These are phyloP conservation scores for Graphiopsis chlorocephala DNA, from an alignment of 2,329 filamentous ascomycete genomes.

Conservation along the genomic window DNA sequence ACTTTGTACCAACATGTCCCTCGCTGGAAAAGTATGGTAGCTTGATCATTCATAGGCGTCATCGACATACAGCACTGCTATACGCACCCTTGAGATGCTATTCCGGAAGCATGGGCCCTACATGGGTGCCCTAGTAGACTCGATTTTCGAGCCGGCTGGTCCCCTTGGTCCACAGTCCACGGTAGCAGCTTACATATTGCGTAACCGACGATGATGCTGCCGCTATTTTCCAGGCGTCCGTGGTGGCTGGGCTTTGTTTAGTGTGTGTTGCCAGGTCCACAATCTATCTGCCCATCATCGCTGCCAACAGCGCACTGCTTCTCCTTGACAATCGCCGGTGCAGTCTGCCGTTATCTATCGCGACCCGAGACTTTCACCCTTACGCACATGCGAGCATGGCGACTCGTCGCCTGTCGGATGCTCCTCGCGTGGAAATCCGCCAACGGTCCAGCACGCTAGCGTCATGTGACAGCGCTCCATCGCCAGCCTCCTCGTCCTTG, in stretches of 20 bases:
- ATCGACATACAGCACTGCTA: neutral
- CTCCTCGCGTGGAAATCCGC: neutral
- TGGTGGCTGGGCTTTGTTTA: neutral
- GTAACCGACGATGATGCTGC: neutral
- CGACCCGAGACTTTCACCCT: neutral
- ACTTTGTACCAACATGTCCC: neutral
- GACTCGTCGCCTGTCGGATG: neutral
- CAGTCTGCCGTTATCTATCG: neutral
- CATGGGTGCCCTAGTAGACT: neutral
- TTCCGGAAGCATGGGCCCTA: neutral
- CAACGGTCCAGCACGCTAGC: neutral
- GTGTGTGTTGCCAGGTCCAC: neutral
- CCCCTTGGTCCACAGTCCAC: neutral
- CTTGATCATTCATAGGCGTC: neutral
- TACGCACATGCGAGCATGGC: neutral
- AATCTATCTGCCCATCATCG: neutral
- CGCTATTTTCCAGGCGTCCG: neutral
- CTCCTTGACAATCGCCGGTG: neutral
- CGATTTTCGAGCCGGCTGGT: neutral
- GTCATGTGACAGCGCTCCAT: neutral
- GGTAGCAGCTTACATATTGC: neutral
- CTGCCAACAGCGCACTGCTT: neutral
- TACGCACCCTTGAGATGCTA: neutral
- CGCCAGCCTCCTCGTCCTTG: neutral
- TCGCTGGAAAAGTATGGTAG: neutral